A percentile compares a stretch with the other conserved stretches of the same genome.
Evolutionary conservation across 768 basidiomycete genomes (phyloP).

Genomic region (Boletus coccyginus): DNA sequence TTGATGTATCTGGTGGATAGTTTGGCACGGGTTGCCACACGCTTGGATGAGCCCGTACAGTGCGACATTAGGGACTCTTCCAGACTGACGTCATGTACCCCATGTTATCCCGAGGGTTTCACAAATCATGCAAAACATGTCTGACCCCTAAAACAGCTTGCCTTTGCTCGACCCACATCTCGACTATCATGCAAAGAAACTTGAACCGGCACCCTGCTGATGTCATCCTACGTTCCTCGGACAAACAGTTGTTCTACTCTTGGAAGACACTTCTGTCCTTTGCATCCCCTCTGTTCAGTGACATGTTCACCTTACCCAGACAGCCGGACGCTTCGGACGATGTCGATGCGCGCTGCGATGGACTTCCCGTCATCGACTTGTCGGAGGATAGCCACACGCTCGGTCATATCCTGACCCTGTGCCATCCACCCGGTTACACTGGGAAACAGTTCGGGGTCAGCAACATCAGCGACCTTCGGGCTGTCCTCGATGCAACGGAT

Average conservation of each 20-base stretch:
- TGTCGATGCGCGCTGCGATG: neutral
- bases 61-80: neutral
- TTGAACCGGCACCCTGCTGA: slow-evolving; percentile 4
- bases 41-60: too few species aligned
- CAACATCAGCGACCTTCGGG: neutral
- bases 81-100: neutral
- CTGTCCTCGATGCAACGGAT: slow-evolving; percentile 6
- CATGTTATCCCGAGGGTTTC: too few species aligned
- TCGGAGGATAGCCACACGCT: slow-evolving; percentile 11
- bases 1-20: neutral
- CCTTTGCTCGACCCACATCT: neutral
- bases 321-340: neutral
- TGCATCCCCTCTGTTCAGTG: slow-evolving; percentile 11
- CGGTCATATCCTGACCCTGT: slow-evolving; percentile 6
- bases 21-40: neutral
- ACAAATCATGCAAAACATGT: too few species aligned
- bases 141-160: neutral
- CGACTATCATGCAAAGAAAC: slow-evolving; percentile 9
- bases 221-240: slow-evolving; percentile 15
- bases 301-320: slow-evolving; percentile 13
- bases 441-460: neutral
- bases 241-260: neutral
- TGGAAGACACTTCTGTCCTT: slow-evolving; percentile 11
- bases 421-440: slow-evolving; percentile 1
- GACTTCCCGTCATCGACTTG: slow-evolving; percentile 7